Base-by-base conservation (phyloP, 2,329 filamentous ascomycete species). In the Blastomyces gilchristii region DNA sequence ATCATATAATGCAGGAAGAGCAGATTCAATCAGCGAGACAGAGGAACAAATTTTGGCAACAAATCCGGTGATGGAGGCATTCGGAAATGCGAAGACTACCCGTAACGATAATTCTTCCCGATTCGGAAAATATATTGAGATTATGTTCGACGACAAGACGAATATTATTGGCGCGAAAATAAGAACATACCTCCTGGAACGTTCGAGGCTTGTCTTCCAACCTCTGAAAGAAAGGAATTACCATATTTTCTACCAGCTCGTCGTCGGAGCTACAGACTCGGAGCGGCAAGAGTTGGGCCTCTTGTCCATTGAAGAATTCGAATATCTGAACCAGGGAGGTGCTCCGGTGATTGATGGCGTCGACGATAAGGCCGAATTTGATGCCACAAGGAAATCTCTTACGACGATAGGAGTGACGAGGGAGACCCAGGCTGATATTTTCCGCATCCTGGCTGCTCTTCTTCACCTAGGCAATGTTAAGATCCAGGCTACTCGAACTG, bases 51-150 rank as follows among this genome's bases (percentile, higher is more conserved):
- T 99, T 73, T 80, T 99, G 69, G 94, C 94, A 39, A 99, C 94
- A 62, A 99, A 99, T 75, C 94, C 94, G 49, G 96, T 99, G 75
- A 99, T 99, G 94, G 94, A 99, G 84, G 93, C 94, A 43, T 99
- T 99, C 73, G 94, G 94, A 75, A 99, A 99, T 80, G 94, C 94
- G 62, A 99, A 99, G 80, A 99, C 94, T n/a, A 99, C 94, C 12
- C 85, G 94, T 75, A 99, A 99, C 79, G 94, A 99, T 79, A 99
- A 99, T 79, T 99, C 94, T 54, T 99, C 94, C 52, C 86, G 94
- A 72, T 99, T 99, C 77, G 94, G 94, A 76, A 99, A 99, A 82
- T 99, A 99, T 77, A 97, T 99, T 71, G 94, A 99, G 80, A 99
- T 99, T 74, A 93, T 97, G 91, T 99, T 99, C 76, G 92, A 97